phyloP scores from a whole-genome alignment of 805 yeast genomes.

The Lipomyces sp. region DNA sequence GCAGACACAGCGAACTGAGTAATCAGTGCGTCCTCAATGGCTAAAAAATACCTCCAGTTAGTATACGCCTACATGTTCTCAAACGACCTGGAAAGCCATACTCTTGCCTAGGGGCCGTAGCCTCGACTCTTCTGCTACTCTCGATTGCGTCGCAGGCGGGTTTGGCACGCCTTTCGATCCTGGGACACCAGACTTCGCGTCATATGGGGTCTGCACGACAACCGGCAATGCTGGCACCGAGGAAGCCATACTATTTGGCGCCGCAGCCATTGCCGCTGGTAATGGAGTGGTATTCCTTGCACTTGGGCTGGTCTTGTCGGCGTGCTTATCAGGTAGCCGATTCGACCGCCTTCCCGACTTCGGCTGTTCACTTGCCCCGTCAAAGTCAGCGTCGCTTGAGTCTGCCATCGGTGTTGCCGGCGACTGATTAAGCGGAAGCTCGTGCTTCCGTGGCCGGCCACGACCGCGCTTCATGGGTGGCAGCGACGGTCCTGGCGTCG shows the following conservation, averaged over 20 bases:
- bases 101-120: constrained; percentile 21
- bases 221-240: constrained; percentile 20
- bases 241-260: background rate
- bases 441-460: constrained; percentile 1
- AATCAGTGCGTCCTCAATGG: constrained; percentile 24
- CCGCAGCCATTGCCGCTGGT: background rate
- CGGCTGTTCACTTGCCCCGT: no score
- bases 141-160: background rate
- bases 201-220: constrained; percentile 11
- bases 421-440: background rate
- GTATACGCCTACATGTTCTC: background rate
- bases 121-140: constrained; percentile 23
- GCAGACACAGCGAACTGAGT: constrained; percentile 23
- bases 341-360: no score
- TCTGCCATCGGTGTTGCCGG: background rate
- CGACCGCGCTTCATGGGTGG: background rate
- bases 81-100: background rate
- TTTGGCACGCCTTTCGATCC: no score
- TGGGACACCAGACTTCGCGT: no score
- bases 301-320: background rate
- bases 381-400: background rate
- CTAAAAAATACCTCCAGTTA: background rate
- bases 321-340: no score
- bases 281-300: background rate
- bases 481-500: background rate